Base-by-base conservation (phyloP, 1,284 basidiomycete genomes). In the Microbotryum lychnidis-dioicae region DNA sequence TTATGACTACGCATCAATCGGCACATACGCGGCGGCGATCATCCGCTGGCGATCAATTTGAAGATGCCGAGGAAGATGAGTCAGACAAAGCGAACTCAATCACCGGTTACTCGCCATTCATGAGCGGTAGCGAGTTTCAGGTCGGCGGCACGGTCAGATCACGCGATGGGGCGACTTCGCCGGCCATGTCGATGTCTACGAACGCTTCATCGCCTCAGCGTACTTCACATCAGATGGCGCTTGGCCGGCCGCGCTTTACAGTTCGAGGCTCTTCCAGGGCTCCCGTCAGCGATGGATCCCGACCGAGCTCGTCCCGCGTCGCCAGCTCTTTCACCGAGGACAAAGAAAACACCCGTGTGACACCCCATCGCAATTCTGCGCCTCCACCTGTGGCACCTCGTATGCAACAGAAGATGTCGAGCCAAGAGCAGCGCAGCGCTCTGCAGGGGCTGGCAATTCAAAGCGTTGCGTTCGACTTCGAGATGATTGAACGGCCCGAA, bases 51-150 rank as follows among this genome's bases (percentile, higher is more conserved):
- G 76, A 77, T 53, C 79, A 79, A 57, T 82, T 81, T 61, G 80
- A 80, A 42, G 80, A 82, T 71, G 80, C 80, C 5, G 79, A 80
- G 47, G 80, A 81, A 64, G 80, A 81, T 63, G 72, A 77, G 56
- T 75, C 75, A 20, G 76, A 75, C 46, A 62, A 64, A 21, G 68
- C 64, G 52, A 64, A 53, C 63, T 62, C 68, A 51, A 69, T 59
- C 59, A 46, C 57, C 68, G 49, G 16, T 54, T 56, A 64, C 59
- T 49, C 67, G 50, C 21, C 57, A 46, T 69, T 20, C 52, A 49
- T 37, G 9, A 20, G 54, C 16, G 50, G 27, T 45, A 37, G 50
- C n/a, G 49, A 55, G 31, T 60, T 42, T 14, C 42, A 45, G 49
- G 53, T 46, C 54, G 37, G 18, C 25, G 50, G 59, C 57, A 45